Conservation (phyloP, 2,329 filamentous ascomycete genomes). For the Chaetomiaceae sp. region DNA sequence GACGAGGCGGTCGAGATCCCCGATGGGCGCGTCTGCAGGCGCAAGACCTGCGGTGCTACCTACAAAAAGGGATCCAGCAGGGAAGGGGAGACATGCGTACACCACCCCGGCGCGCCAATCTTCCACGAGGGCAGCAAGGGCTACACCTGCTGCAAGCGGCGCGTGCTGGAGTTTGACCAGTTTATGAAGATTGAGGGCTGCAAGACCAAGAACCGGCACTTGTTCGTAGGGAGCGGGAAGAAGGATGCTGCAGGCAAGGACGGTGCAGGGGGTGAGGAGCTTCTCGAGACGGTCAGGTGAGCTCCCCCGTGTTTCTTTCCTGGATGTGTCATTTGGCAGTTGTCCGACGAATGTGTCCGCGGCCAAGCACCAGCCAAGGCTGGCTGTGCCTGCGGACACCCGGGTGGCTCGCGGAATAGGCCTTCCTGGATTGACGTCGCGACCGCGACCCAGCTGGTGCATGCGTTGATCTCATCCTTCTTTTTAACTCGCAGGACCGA, state of each 20-base stretch:
- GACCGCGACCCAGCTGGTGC: constrained; percentile 14
- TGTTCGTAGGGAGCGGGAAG: constrained; percentile 76
- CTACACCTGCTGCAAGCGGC: constrained; percentile 92
- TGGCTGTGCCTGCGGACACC: constrained; percentile 23
- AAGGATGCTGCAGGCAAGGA: constrained; percentile 50
- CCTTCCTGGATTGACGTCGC: constrained; percentile 11
- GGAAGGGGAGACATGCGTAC: constrained; percentile 71
- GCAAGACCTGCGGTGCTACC: constrained; percentile 64
- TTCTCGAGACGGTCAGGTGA: constrained; percentile 71
- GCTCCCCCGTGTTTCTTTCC: constrained; percentile 26
- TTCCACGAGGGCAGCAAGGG: constrained; percentile 99
- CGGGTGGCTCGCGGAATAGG: neutral
- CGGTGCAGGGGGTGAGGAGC: constrained; percentile 59
- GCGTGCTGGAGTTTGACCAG: constrained; percentile 94
- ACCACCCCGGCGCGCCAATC: constrained; percentile 85
- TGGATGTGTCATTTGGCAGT: constrained; percentile 6
- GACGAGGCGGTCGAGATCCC: constrained; percentile 71
- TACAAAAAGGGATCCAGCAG: constrained; percentile 59
- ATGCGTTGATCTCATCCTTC: constrained; percentile 9
- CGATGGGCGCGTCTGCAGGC: constrained; percentile 69
- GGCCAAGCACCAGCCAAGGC: constrained; percentile 26
- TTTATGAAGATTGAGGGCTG: constrained; percentile 96
- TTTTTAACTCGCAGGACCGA: constrained; percentile 58
- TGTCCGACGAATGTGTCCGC: constrained; percentile 6
- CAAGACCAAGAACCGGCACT: constrained; percentile 71